Evolutionary conservation across 495 filamentous ascomycete species (phyloP).

Genomic region (Penicillium longicatenatum): DNA sequence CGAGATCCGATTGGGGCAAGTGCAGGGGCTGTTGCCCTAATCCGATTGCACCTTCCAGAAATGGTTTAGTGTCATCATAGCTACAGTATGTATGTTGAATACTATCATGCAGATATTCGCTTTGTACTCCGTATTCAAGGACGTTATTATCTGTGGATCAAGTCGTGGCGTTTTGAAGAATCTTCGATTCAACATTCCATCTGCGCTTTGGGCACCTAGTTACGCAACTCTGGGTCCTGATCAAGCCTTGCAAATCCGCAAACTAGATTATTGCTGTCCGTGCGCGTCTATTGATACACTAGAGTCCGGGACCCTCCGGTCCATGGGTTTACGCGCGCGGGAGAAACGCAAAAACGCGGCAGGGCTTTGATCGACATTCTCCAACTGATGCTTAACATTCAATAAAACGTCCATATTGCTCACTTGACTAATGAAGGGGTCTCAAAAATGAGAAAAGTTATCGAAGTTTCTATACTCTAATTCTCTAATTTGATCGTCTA

Average conservation of each 20-base stretch:
- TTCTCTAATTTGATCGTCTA: no score
- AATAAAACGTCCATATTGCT: neutral
- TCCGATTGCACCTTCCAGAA: conserved; percentile 1
- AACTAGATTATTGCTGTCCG: conserved; percentile 8
- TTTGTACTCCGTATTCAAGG: neutral
- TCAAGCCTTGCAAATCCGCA: neutral
- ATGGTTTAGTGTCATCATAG: neutral
- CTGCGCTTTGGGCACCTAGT: neutral
- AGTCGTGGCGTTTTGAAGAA: neutral
- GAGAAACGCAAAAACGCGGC: neutral
- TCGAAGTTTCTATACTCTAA: neutral
- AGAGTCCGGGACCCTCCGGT: neutral
- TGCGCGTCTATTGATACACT: conserved; percentile 14
- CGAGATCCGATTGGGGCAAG: neutral
- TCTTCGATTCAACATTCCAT: conserved; percentile 5
- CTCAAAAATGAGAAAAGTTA: no score
- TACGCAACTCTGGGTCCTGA: neutral
- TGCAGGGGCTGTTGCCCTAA: neutral
- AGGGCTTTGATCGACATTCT: neutral
- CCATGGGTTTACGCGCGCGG: neutral
- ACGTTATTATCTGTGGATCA: neutral
- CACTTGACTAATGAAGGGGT: neutral
- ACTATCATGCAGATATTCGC: neutral
- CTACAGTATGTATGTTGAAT: neutral
- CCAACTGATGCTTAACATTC: neutral